These are phyloP conservation scores for Podospora tetraspora DNA, from an alignment of 495 filamentous ascomycete genomes.

Conservation along the genomic window DNA sequence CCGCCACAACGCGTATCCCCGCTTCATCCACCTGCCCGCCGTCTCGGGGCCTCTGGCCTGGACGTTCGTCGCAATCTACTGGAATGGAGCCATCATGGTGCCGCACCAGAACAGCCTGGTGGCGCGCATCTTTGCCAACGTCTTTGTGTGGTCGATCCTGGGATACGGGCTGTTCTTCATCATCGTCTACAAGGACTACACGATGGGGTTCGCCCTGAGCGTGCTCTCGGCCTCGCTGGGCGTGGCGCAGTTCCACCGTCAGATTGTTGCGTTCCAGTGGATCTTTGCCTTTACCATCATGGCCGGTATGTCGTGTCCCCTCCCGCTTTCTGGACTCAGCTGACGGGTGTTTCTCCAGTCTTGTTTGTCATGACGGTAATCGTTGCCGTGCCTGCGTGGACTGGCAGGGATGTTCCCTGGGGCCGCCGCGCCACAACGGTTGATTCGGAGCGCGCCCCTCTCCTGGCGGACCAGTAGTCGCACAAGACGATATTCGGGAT, in stretches of 20 bases:
- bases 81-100: constrained; percentile 78
- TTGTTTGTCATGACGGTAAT: constrained; percentile 61
- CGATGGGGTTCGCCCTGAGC: constrained; percentile 71
- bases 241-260: constrained; percentile 65
- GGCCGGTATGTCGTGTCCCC: constrained; percentile 26
- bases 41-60: constrained; percentile 76
- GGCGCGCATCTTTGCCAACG: constrained; percentile 72
- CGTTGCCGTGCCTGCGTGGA: constrained; percentile 59
- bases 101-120: constrained; percentile 49
- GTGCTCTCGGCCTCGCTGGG: constrained; percentile 69
- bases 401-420: constrained; percentile 44
- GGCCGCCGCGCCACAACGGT: constrained; percentile 25
- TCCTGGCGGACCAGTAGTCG: constrained; percentile 36
- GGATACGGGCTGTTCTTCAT: constrained; percentile 69
- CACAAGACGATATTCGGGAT: constrained; percentile 2
- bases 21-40: constrained; percentile 66
- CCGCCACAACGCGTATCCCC: constrained; percentile 61
- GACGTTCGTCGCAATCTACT: constrained; percentile 77
- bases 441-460: constrained; percentile 50
- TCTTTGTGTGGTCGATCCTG: constrained; percentile 79
- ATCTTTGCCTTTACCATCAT: constrained; percentile 86
- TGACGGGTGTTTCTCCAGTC: constrained; percentile 25
- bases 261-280: constrained; percentile 76
- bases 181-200: constrained; percentile 67
- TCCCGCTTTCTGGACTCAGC: not conserved